Conservation (phyloP, 805 yeast genomes). For the Monosporozyma yasuniensis region DNA sequence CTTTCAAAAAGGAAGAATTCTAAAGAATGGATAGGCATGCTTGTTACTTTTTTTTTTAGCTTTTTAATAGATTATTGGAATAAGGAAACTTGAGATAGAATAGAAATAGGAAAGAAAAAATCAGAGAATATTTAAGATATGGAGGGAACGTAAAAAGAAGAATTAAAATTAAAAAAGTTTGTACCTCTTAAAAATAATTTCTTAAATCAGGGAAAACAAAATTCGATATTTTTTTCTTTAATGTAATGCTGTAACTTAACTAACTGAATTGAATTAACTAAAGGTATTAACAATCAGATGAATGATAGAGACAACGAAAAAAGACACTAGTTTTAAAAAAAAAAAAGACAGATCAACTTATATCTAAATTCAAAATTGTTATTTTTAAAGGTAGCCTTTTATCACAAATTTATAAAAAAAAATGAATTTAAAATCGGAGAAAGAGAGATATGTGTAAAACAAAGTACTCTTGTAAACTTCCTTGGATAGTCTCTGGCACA, state of each 20-base stretch:
- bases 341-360: too few relatives aligned
- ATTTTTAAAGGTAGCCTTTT: neutral
- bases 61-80: too few relatives aligned
- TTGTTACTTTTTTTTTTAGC: too few relatives aligned
- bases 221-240: too few relatives aligned
- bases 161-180: neutral
- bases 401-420: neutral
- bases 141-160: neutral
- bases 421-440: neutral
- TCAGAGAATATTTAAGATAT: neutral
- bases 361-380: neutral
- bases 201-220: too few relatives aligned
- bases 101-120: neutral
- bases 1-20: slow-evolving; percentile 65
- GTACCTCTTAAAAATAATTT: neutral
- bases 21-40: slow-evolving; percentile 43
- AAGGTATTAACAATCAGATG: too few relatives aligned
- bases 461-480: neutral
- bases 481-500: neutral
- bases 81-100: neutral
- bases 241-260: too few relatives aligned
- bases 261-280: too few relatives aligned
- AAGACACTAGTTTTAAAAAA: neutral
- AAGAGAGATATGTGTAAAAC: neutral
- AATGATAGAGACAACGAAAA: too few relatives aligned